Evolutionary conservation across 768 basidiomycete species (phyloP).

Genomic region (Hemileccinum rubropunctum): DNA sequence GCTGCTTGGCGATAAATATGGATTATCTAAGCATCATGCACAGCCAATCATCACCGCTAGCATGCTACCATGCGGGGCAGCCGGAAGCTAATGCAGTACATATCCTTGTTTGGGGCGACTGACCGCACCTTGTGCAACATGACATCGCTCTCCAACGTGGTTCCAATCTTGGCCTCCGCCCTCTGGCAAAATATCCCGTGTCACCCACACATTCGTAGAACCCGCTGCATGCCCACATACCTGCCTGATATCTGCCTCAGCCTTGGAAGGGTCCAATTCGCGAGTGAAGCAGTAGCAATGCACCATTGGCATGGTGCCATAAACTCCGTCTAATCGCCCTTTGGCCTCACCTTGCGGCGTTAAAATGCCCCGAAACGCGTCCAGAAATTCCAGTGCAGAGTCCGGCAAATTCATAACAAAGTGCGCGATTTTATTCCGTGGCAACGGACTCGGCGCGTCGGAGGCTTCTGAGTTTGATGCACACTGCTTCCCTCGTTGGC

Average conservation of each 20-base stretch:
- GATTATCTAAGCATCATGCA: constrained; percentile 31
- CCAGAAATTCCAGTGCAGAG: constrained; percentile 85
- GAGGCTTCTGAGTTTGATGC: constrained; percentile 3
- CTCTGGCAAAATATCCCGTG: constrained; percentile 46
- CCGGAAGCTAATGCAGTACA: constrained; percentile 95
- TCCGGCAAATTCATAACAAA: constrained; percentile 99
- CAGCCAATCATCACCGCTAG: constrained; percentile 10
- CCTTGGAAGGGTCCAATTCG: constrained; percentile 65
- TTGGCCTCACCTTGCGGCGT: constrained; percentile 32
- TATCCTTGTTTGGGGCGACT: constrained; percentile 94
- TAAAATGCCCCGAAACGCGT: constrained; percentile 80
- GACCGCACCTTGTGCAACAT: constrained; percentile 78
- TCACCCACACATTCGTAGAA: constrained; percentile 7
- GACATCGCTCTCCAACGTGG: constrained; percentile 47
- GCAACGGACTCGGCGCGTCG: constrained; percentile 18
- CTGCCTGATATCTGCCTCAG: constrained; percentile 75
- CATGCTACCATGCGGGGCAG: constrained; percentile 50
- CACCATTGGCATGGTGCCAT: constrained; percentile 72
- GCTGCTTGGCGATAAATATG: constrained; percentile 20
- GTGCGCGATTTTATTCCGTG: constrained; percentile 66
- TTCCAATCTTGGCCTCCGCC: constrained; percentile 64
- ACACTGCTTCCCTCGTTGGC: constrained; percentile 31
- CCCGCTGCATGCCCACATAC: constrained; percentile 43
- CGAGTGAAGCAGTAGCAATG: constrained; percentile 97
- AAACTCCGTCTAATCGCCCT: constrained; percentile 47